These are phyloP conservation scores for Coffea humblotiana DNA, from an alignment of 305 asterid genomes.

Conservation along the genomic window DNA sequence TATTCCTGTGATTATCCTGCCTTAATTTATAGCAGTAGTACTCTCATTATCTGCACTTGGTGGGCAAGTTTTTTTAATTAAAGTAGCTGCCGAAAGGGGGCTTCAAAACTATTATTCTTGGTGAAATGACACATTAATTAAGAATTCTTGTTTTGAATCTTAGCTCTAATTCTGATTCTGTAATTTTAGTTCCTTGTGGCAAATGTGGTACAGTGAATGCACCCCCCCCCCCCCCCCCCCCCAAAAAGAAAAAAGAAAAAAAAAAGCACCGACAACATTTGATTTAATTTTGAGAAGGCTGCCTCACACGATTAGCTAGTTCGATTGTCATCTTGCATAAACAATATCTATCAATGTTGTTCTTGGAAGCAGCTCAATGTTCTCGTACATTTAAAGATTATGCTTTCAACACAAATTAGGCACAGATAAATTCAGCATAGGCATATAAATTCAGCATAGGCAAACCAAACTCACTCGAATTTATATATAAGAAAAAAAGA, in stretches of 20 bases:
- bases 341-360: neutral
- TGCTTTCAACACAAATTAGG: neutral
- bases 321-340: neutral
- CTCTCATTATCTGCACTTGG: conserved; percentile 42
- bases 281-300: neutral
- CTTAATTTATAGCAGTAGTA: conserved; percentile 37
- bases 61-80: conserved; percentile 37
- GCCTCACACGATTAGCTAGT: neutral
- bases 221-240: too few species aligned
- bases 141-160: conserved; percentile 9
- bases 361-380: neutral
- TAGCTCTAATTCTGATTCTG: neutral
- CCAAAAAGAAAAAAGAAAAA: too few species aligned
- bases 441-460: neutral
- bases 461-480: neutral
- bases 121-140: conserved; percentile 14
- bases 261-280: too few species aligned
- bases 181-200: neutral
- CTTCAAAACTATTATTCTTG: conserved; percentile 24
- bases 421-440: neutral
- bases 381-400: too few species aligned
- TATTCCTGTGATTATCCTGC: conserved; percentile 47
- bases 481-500: neutral
- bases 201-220: neutral
- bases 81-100: conserved; percentile 44